Evolutionary conservation across 305 asterid genomes (phyloP).

Genomic region (Fraxinus latifolia): DNA sequence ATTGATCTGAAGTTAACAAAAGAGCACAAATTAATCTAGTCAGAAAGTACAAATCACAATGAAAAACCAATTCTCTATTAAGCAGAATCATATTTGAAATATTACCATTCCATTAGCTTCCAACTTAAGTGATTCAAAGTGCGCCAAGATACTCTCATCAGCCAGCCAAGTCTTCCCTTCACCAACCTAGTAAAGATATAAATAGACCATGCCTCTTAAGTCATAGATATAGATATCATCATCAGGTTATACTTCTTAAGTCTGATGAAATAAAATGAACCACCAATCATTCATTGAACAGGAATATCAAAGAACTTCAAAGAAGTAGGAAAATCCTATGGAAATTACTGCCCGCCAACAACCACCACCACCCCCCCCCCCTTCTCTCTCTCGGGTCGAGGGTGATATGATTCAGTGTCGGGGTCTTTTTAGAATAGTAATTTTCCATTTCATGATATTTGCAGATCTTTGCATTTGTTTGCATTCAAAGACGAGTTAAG

Average conservation of each 20-base stretch:
- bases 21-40: conserved; percentile 22
- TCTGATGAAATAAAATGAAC: conserved; percentile 1
- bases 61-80: conserved; percentile 3
- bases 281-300: conserved; percentile 2
- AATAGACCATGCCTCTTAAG: background rate
- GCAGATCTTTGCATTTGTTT: background rate
- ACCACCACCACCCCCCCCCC: no score
- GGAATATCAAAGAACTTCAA: background rate
- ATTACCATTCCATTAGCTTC: conserved; percentile 81
- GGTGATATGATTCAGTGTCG: background rate
- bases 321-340: background rate
- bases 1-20: conserved; percentile 50
- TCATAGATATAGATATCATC: conserved; percentile 14
- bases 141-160: conserved; percentile 65
- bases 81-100: conserved; percentile 10
- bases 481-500: background rate
- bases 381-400: background rate
- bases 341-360: background rate
- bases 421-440: background rate
- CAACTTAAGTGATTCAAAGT: conserved; percentile 73
- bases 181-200: conserved; percentile 42
- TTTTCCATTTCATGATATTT: background rate
- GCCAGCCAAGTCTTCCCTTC: conserved; percentile 87
- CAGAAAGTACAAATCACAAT: conserved; percentile 16
- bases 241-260: conserved; percentile 10